Evolutionary conservation across 208 protist species (phyloP), one percentile per base, ranked within the genome.

Genomic region (Wallacemonas sp.): DNA sequence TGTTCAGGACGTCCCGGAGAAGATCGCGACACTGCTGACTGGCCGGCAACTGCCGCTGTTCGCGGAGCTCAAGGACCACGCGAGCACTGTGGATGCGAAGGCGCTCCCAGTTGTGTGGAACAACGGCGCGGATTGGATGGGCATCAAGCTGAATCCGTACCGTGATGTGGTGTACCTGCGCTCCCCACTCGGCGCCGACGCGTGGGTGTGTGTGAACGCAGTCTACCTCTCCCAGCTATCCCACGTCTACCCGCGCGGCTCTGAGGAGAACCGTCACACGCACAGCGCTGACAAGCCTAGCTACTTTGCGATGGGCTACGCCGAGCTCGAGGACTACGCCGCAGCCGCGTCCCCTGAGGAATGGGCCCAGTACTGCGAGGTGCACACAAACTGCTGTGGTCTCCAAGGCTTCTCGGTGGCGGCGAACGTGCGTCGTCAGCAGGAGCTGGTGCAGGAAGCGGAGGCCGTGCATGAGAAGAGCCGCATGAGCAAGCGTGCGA

Each of bases 291-390:
- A 55, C 6, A 55, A 55, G 17, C 47, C 47, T 2, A 55, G 47
- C 47, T 55, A 55, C 47, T 55, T 55, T 23, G 47, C 47, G 3
- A 55, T 55, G 47, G 47, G 47, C 47, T 55, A 34, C 47, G 24
- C 21, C n/a, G 16, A 9, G 3, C 21, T 55, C 3, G 47, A 55
- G 30, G 26, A 32, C 21, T 55, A 34, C 26, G 47, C 47, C 2
- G 47, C 47, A 5, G 3, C 47, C 11, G 47, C 30, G 6, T 55
- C 47, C 24, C 21, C 47, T 6, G 4, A 4, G 47, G 47, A 34
- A 8, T 55, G 47, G 47, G 47, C 47, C 11, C 5, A n/a, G 24
- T 55, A 55, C 47, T 55, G 47, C 17, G 26, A 4, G 6, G 26
- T 21, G 24, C 47, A 55, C 47, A 34, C 24, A 2, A 55, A 32